Conservation (phyloP, 257 asterid genomes). For the Przewalskia tangutica region DNA sequence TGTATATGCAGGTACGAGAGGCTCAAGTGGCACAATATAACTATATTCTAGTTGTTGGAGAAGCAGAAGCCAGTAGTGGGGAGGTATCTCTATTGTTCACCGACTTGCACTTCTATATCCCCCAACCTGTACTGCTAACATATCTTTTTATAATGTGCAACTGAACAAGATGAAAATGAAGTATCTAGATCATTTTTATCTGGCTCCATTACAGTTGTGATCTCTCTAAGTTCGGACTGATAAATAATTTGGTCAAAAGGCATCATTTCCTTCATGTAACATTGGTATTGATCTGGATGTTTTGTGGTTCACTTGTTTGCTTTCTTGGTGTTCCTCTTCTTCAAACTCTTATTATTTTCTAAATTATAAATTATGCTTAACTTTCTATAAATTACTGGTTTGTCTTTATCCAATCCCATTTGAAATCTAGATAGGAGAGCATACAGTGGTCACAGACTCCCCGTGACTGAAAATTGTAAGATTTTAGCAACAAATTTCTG, state of each 20-base stretch:
- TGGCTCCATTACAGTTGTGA: conserved; percentile 28
- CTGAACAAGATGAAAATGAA: conserved; percentile 1
- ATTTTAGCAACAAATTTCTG: background rate
- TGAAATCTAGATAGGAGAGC: background rate
- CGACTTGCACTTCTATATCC: background rate
- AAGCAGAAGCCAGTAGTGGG: conserved; percentile 70
- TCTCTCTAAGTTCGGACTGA: background rate
- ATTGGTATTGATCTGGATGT: background rate
- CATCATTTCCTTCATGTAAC: background rate
- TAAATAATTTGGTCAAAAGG: background rate
- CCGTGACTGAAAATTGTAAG: background rate
- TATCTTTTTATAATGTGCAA: background rate
- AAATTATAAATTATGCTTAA: background rate
- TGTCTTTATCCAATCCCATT: background rate
- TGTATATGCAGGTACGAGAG: conserved; percentile 65
- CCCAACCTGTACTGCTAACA: background rate
- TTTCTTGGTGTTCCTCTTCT: background rate
- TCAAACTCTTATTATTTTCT: background rate
- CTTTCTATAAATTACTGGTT: background rate
- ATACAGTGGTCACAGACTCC: background rate
- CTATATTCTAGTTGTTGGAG: conserved; percentile 94
- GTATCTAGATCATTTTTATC: background rate
- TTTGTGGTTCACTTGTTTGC: background rate
- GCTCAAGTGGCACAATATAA: conserved; percentile 93
- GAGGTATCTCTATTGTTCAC: background rate